Conservation (phyloP, 176 grass and related monocot genomes). For the Ensete glaucum region DNA sequence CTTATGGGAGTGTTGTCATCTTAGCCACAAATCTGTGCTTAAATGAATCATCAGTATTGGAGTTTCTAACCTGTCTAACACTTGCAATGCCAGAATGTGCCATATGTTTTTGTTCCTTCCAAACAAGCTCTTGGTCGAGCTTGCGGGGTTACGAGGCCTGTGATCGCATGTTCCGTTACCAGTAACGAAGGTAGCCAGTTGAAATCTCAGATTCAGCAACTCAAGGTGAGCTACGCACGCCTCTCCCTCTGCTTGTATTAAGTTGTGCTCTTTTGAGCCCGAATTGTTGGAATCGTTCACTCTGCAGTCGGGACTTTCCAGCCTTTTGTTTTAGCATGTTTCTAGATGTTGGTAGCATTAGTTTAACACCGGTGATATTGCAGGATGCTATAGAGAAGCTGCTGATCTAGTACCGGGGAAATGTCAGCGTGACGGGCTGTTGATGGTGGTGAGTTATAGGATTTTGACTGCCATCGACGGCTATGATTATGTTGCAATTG, state of each 20-base stretch:
- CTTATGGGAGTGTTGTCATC: too few relatives aligned
- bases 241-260: too few relatives aligned
- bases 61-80: too few relatives aligned
- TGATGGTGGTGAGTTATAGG: neutral
- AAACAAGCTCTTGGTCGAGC: constrained; percentile 7
- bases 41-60: too few relatives aligned
- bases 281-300: too few relatives aligned
- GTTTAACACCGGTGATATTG: too few relatives aligned
- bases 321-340: too few relatives aligned
- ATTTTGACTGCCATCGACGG: neutral
- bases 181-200: constrained; percentile 4
- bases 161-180: constrained; percentile 3
- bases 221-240: neutral
- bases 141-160: constrained; percentile 8
- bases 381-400: constrained; percentile 9
- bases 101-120: constrained; percentile 8
- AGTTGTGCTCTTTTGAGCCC: too few relatives aligned
- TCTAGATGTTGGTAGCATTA: too few relatives aligned
- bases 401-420: neutral
- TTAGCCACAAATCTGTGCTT: too few relatives aligned
- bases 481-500: too few relatives aligned
- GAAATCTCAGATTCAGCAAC: constrained; percentile 14
- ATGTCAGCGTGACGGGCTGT: neutral
- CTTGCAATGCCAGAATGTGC: neutral
- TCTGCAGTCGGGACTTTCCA: too few relatives aligned